Evolutionary conservation across 2,329 filamentous ascomycete genomes (phyloP).

Genomic region (Stenocarpella maydis): DNA sequence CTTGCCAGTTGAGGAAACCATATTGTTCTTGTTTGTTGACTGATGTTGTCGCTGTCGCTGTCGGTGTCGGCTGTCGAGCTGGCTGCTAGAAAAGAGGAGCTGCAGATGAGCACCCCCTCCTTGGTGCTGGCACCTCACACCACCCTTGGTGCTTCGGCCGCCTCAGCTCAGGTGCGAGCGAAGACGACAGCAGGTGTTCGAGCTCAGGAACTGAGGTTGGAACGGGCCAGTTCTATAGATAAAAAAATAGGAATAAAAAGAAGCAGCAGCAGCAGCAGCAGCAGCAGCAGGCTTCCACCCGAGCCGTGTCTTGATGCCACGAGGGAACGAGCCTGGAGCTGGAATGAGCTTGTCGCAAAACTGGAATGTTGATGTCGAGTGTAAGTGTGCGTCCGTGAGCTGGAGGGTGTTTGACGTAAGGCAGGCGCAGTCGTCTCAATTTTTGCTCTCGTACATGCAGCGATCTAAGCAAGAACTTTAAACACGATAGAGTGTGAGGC

Average conservation of each 20-base stretch:
- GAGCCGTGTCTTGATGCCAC: constrained; percentile 31
- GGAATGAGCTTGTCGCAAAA: constrained; percentile 13
- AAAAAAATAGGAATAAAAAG: neutral
- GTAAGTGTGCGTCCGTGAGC: neutral
- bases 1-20: constrained; percentile 19
- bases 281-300: constrained; percentile 22
- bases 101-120: constrained; percentile 31
- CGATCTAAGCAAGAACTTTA: constrained; percentile 1
- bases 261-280: no score
- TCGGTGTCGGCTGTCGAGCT: neutral
- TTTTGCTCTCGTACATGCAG: constrained; percentile 2
- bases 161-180: neutral
- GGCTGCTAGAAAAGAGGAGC: constrained; percentile 26
- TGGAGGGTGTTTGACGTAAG: constrained; percentile 4
- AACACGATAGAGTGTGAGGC: constrained; percentile 3
- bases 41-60: constrained; percentile 8
- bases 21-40: constrained; percentile 2
- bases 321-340: neutral
- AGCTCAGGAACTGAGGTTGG: constrained; percentile 2
- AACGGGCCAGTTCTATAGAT: neutral
- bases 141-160: neutral
- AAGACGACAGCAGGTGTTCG: neutral
- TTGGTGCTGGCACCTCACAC: constrained; percentile 29
- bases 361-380: neutral
- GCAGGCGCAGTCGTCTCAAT: neutral